Percentiles rank a stretch among this genome's conserved stretches.
These are phyloP conservation scores for Saitozyma sp. DNA, from an alignment of 768 basidiomycete genomes.

Conservation along the genomic window DNA sequence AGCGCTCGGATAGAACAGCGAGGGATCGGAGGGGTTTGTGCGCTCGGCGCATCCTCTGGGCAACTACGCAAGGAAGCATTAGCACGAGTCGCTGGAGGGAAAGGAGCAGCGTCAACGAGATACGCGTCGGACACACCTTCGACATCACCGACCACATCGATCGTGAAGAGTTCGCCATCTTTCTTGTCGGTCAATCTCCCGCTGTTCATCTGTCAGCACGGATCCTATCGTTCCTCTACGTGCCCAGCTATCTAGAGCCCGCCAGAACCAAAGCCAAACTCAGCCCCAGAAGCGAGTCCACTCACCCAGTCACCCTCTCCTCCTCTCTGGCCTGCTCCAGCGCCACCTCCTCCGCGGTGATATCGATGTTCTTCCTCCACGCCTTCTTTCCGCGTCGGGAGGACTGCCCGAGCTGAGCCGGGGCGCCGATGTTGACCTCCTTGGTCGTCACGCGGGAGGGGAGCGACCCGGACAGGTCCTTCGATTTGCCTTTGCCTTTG, in stretches of 20 bases:
- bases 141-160: slow-evolving; percentile 79
- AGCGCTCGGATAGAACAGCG: slow-evolving; percentile 79
- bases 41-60: slow-evolving; percentile 41
- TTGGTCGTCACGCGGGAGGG: background rate
- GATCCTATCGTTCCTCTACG: background rate
- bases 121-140: slow-evolving; percentile 57
- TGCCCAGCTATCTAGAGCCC: background rate
- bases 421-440: slow-evolving; percentile 47
- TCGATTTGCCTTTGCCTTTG: background rate
- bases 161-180: slow-evolving; percentile 72
- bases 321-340: slow-evolving; percentile 77
- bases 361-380: slow-evolving; percentile 90
- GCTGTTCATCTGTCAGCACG: slow-evolving; percentile 10
- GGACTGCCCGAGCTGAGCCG: slow-evolving; percentile 59
- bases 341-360: slow-evolving; percentile 72
- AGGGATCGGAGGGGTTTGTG: slow-evolving; percentile 57
- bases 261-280: no score
- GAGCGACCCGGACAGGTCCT: background rate
- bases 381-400: slow-evolving; percentile 88
- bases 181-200: slow-evolving; percentile 53
- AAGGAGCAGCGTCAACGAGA: background rate
- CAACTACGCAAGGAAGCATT: slow-evolving; percentile 19
- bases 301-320: slow-evolving; percentile 76
- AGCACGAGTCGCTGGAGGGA: no score
- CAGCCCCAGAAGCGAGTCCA: slow-evolving; percentile 3